Evolutionary conservation across 1,139 yeast species (phyloP).

Genomic region (Geotrichum cucujoidarum): DNA sequence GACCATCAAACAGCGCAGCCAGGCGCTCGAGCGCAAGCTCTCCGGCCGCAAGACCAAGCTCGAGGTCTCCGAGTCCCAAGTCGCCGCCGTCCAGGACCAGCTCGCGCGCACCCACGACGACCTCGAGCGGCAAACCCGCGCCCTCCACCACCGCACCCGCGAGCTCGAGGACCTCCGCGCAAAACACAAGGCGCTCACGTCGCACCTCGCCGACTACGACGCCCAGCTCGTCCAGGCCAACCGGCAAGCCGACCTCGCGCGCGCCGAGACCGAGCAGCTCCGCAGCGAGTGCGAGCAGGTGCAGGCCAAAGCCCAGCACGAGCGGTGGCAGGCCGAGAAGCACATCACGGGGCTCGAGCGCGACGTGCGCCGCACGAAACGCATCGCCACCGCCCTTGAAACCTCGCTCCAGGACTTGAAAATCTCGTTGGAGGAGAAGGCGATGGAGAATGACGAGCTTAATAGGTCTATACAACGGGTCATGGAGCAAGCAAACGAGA

Average conservation of each 20-base stretch:
- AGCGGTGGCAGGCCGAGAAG: slow-evolving; percentile 23
- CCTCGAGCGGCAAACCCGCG: slow-evolving; percentile 1
- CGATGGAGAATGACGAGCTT: slow-evolving; percentile 38
- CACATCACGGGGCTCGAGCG: slow-evolving; percentile 29
- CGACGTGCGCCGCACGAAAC: slow-evolving; percentile 29
- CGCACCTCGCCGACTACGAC: slow-evolving; percentile 3
- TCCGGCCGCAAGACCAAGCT: slow-evolving; percentile 5
- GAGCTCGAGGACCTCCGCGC: slow-evolving; percentile 3
- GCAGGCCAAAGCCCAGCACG: slow-evolving; percentile 4
- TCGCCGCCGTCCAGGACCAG: slow-evolving; percentile 1
- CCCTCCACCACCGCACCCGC: neutral
- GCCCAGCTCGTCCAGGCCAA: neutral
- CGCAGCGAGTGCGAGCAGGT: slow-evolving; percentile 1
- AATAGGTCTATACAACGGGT: slow-evolving; percentile 32
- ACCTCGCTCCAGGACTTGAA: slow-evolving; percentile 35
- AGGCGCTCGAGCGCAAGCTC: slow-evolving; percentile 8
- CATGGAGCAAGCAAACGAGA: slow-evolving; percentile 36
- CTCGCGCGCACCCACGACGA: neutral
- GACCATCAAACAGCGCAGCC: neutral
- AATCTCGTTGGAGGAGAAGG: slow-evolving; percentile 37
- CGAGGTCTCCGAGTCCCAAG: neutral
- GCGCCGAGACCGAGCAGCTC: neutral
- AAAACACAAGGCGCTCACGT: neutral
- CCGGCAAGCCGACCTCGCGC: neutral
- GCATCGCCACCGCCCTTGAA: slow-evolving; percentile 30